Evolutionary conservation across 1,284 basidiomycete species (phyloP).

Genomic region (Melampsora occidentalis): DNA sequence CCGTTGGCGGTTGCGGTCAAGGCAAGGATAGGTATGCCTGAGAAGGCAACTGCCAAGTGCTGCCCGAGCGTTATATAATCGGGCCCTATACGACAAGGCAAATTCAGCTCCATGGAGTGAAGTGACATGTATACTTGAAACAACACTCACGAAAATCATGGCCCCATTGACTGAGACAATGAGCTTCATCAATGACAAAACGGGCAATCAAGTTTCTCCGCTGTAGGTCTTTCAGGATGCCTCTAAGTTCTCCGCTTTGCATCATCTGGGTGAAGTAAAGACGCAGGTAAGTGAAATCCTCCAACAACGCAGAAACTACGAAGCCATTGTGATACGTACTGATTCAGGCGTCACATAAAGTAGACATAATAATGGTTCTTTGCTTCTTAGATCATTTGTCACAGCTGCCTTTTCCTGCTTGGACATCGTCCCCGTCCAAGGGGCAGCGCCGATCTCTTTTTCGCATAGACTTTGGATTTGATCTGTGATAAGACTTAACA

Average conservation of each 20-base stretch:
- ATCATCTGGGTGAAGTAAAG: slow-evolving; percentile 53
- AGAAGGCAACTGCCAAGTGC: slow-evolving; percentile 68
- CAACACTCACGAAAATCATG: slow-evolving; percentile 67
- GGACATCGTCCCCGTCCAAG: slow-evolving; percentile 66
- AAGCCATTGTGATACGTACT: slow-evolving; percentile 16
- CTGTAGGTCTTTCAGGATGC: slow-evolving; percentile 64
- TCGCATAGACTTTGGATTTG: slow-evolving; percentile 72
- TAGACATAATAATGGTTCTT: slow-evolving; percentile 59
- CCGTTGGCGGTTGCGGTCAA: slow-evolving; percentile 88
- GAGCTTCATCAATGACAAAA: slow-evolving; percentile 94
- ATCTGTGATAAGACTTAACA: slow-evolving; percentile 85
- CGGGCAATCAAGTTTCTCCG: slow-evolving; percentile 66
- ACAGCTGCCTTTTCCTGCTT: slow-evolving; percentile 54
- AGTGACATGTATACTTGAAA: too few species aligned
- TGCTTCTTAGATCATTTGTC: slow-evolving; percentile 57
- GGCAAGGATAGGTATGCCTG: slow-evolving; percentile 84
- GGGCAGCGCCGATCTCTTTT: slow-evolving; percentile 69
- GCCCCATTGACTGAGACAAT: slow-evolving; percentile 82
- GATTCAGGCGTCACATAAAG: slow-evolving; percentile 95
- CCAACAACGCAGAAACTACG: neutral
- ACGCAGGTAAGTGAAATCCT: neutral
- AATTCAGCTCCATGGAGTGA: neutral
- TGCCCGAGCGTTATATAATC: slow-evolving; percentile 61
- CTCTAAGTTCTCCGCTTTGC: slow-evolving; percentile 63
- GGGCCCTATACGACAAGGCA: slow-evolving; percentile 44